These are phyloP conservation scores for Lupinus albus DNA, from an alignment of 306 rosid species.

Conservation along the genomic window DNA sequence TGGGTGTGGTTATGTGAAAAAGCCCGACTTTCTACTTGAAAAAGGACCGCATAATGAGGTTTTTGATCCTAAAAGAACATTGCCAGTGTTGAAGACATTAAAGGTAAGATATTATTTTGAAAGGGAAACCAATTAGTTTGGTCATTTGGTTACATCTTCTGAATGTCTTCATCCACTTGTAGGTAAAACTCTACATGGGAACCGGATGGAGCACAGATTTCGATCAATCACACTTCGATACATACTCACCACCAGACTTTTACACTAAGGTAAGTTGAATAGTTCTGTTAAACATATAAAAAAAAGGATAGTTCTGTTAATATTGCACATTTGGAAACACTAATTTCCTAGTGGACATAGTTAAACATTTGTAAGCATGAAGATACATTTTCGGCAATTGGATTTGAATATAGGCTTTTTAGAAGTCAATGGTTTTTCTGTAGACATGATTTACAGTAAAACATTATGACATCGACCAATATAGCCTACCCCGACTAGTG, in stretches of 20 bases:
- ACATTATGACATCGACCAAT: too few species aligned
- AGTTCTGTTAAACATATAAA: conserved; percentile 28
- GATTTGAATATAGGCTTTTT: background rate
- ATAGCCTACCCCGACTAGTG: too few species aligned
- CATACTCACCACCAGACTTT: conserved; percentile 87
- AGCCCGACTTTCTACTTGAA: conserved; percentile 63
- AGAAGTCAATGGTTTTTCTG: too few species aligned
- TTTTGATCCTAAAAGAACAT: conserved; percentile 64
- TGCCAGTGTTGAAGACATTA: conserved; percentile 58
- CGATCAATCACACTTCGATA: conserved; percentile 42
- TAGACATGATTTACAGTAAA: too few species aligned
- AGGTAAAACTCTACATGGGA: conserved; percentile 64
- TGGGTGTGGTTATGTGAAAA: conserved; percentile 82
- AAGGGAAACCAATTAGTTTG: conserved; percentile 34
- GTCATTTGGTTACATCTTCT: conserved; percentile 36
- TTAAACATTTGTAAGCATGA: background rate
- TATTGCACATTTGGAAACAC: conserved; percentile 5
- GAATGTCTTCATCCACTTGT: conserved; percentile 31
- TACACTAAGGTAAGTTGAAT: conserved; percentile 58
- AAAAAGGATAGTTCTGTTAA: conserved; percentile 28
- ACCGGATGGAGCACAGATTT: conserved; percentile 42
- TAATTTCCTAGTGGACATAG: background rate
- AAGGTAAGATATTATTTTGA: conserved; percentile 50
- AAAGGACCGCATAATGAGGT: conserved; percentile 53
- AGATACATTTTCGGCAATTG: background rate